Evolutionary conservation across 176 grass and related monocot species (phyloP), one percentile per base, ranked within the genome.

Genomic region (Bolboschoenus planiculmis): DNA sequence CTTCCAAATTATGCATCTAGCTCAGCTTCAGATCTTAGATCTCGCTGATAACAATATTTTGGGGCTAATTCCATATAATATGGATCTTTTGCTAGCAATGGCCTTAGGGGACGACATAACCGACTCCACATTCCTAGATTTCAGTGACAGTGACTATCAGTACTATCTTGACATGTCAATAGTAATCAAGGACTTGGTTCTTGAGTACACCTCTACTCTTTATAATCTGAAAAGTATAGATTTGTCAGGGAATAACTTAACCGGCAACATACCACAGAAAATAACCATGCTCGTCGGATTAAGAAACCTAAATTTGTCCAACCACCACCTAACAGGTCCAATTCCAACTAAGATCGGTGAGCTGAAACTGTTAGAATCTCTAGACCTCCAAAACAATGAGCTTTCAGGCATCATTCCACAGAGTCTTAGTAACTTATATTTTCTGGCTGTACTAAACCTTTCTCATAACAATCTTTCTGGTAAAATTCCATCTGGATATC

Each of bases 211-310:
- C 56, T 7, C 56, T 24, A 50, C 0, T 58, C 20, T 58, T 58
- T 58, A n/a, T 40, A 50, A 13, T 24, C 23, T 58, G 4, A 58
- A 6, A 58, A 58, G 56, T 26, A 58, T 58, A 7, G n/a, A 58
- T n/a, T 58, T 0, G 4, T 86, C 84, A 7, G 47, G 36, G 0
- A 89, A 86, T n/a, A 61, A 9, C 7, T 86, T 86, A 34, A 71
- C 61, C 0, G 80, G 88, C 47, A 59, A 2, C 4, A 86, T 87
- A 21, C 74, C 85, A 44, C 16, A 1, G 43, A 78, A 29, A 18
- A 87, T 86, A n/a, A 63, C 58, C 27, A 20, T 42, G 37, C 58
- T 89, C 31, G 7, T 37, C 16, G 79, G 34, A 60, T 47, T 89
- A 37, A 78, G 4, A 68, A 37, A 24, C 4, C 51, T 54, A 18